Base-by-base conservation (phyloP, 1,139 yeast species). In the Hansenula lynferdii region DNA sequence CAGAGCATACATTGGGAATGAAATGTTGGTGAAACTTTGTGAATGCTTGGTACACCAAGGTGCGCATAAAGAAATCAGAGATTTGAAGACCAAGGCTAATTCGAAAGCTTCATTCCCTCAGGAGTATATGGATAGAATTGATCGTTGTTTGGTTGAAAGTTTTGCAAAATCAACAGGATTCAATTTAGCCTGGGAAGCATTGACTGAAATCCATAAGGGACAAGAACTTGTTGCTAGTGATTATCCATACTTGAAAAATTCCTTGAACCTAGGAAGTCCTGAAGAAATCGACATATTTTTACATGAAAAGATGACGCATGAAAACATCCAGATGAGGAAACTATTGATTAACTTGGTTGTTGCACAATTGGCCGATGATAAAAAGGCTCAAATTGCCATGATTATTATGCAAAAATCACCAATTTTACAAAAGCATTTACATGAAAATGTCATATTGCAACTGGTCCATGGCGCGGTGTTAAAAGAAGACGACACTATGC, bases 311-410 rank as follows among this genome's bases (percentile, higher is more conserved):
- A 17, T 31, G 34, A 31, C 7, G 6, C 2, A 3, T 15, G 15
- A 2, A 8, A 15, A 17, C 12, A 12, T 34, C 11, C 36, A 36
- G 5, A 6, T 48, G 32, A 49, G 42, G 17, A 27, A 24, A 17
- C 48, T 49, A 31, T 43, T 44, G 12, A 4, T 50, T 18, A 37
- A 44, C 11, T 11, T 50, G 23, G 24, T 39, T 3, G n/a, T 46
- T 5, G 42, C 44, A 1, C 48, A 48, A 31, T 26, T 42, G 8
- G 35, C 25, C 3, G 28, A 38, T 10, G 17, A 25, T 3, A 42
- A 38, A 2, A 19, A 34, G 6, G 18, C 42, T 1, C 31, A 40
- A 5, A 18, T 15, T 10, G 48, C 41, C 1, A 16, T 45, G 5
- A 31, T 29, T 4, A 15, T 42, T 3, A n/a, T 48, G 11, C 16